Conservation (phyloP, 2,329 filamentous ascomycete species). For the Albifimbria verrucaria region DNA sequence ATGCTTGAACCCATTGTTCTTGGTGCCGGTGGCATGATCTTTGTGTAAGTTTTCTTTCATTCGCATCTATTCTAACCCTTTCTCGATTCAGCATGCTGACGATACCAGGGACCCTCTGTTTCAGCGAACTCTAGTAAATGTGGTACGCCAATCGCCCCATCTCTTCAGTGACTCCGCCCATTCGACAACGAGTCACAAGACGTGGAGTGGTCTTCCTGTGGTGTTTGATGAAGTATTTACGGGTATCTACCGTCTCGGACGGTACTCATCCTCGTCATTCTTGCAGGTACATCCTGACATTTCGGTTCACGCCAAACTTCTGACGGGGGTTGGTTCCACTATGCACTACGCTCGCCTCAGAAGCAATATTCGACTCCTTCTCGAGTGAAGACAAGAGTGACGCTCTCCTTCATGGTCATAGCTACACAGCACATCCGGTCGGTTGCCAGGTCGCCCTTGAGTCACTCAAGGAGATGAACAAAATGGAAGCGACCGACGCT, state of each 20-base stretch:
- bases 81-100: not conserved
- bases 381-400: conserved; percentile 70
- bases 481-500: conserved; percentile 50
- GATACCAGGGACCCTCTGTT: conserved; percentile 70
- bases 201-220: conserved; percentile 73
- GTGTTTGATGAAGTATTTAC: conserved; percentile 89
- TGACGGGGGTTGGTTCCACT: conserved; percentile 79
- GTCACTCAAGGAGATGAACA: conserved; percentile 56
- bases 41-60: conserved; percentile 54
- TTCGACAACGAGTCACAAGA: conserved; percentile 15
- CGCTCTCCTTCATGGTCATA: conserved; percentile 78
- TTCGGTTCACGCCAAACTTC: conserved; percentile 76
- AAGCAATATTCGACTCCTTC: conserved; percentile 71
- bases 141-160: conserved; percentile 57
- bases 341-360: conserved; percentile 70
- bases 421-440: conserved; percentile 80
- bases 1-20: conserved; percentile 79
- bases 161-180: conserved; percentile 42
- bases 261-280: conserved; percentile 67
- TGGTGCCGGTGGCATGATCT: conserved; percentile 79
- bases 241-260: conserved; percentile 76
- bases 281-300: conserved; percentile 69
- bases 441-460: conserved; percentile 77
- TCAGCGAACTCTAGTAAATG: conserved; percentile 66
- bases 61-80: not conserved